phyloP scores from a whole-genome alignment of 2,329 filamentous ascomycete genomes.

The Neopestalotiopsis clavispora region DNA sequence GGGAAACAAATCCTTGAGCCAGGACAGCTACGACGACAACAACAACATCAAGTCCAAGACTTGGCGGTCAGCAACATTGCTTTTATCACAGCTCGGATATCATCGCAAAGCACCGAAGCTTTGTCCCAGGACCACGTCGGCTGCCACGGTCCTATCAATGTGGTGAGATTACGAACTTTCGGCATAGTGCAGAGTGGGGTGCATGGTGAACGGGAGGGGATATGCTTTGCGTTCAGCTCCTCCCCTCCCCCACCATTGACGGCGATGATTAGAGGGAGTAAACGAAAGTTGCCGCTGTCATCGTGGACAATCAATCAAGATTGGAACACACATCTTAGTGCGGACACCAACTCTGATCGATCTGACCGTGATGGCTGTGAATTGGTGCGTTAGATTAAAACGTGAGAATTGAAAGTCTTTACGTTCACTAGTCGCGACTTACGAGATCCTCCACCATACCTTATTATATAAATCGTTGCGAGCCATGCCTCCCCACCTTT shows the following conservation, averaged over 20 bases:
- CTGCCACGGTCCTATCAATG: not conserved
- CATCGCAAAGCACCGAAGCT: not conserved
- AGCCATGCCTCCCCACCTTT: not conserved
- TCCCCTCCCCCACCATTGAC: not conserved
- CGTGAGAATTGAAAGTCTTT: too few species aligned
- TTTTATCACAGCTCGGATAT: not conserved
- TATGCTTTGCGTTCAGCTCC: not conserved
- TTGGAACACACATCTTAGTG: not conserved
- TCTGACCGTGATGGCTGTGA: not conserved
- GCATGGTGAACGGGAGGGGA: not conserved
- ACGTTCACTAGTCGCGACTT: too few species aligned
- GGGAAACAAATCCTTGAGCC: not conserved
- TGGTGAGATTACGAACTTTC: not conserved
- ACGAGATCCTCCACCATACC: too few species aligned
- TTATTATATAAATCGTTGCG: too few species aligned
- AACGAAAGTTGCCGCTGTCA: not conserved
- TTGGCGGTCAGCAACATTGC: too few species aligned
- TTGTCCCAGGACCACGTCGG: not conserved
- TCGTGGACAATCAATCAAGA: not conserved
- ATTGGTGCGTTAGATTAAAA: too few species aligned
- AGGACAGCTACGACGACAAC: not conserved
- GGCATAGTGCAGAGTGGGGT: not conserved
- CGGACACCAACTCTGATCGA: not conserved
- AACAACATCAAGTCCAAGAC: too few species aligned
- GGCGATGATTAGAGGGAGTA: not conserved